These are phyloP conservation scores for Primulina huaijiensis DNA, from an alignment of 257 asterid species.

Conservation along the genomic window DNA sequence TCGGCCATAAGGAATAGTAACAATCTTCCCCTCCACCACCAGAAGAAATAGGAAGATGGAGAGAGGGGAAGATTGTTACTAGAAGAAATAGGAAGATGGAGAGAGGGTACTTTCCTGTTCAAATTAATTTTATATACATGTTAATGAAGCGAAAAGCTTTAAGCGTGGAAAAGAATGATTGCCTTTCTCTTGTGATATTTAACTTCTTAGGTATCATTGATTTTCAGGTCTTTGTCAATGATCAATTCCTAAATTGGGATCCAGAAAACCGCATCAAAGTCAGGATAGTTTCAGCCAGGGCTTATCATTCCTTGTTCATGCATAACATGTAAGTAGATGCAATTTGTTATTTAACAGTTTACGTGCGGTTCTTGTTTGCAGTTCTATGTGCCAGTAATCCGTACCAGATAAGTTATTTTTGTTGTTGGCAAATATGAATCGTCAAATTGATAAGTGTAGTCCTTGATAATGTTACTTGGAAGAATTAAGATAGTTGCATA, in stretches of 20 bases:
- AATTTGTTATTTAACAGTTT: background rate
- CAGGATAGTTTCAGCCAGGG: conserved; percentile 94
- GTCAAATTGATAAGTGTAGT: conserved; percentile 5
- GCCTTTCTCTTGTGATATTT: background rate
- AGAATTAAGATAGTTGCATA: conserved; percentile 22
- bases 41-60: too few relatives aligned
- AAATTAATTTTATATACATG: too few relatives aligned
- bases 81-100: too few relatives aligned
- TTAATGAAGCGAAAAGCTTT: background rate
- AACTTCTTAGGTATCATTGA: background rate
- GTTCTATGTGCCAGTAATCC: conserved; percentile 32
- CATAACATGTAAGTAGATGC: conserved; percentile 46
- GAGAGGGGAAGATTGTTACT: too few relatives aligned
- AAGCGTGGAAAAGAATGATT: background rate
- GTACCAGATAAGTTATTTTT: conserved; percentile 40
- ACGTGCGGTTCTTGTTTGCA: conserved; percentile 31
- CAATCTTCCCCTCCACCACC: background rate
- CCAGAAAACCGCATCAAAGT: conserved; percentile 91
- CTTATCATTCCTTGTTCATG: conserved; percentile 77
- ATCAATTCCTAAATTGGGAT: conserved; percentile 96
- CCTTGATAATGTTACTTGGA: conserved; percentile 18
- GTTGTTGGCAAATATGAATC: conserved; percentile 8
- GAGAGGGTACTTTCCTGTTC: background rate
- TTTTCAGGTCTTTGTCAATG: conserved; percentile 80
- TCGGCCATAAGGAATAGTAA: background rate